Conservation (phyloP, 2,329 filamentous ascomycete species). For the Aureobasidium sp. region DNA sequence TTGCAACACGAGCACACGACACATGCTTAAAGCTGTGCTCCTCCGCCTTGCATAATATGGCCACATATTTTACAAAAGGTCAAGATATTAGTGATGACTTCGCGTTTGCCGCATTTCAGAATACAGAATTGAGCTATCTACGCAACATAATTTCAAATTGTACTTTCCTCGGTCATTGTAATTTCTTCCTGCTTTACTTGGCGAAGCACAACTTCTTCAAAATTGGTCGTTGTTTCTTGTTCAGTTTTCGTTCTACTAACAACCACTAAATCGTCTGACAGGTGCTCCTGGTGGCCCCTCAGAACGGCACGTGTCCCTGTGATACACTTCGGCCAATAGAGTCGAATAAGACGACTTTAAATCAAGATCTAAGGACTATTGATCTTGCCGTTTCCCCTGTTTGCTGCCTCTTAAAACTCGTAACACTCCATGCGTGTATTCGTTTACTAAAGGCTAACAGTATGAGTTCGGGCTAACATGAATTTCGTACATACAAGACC, state of each 20-base stretch:
- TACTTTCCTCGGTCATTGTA: background rate
- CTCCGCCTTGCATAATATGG: too few relatives aligned
- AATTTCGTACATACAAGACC: background rate
- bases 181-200: background rate
- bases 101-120: background rate
- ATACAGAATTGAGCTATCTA: background rate
- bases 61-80: too few relatives aligned
- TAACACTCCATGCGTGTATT: too few relatives aligned
- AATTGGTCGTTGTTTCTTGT: background rate
- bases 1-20: too few relatives aligned
- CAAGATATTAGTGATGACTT: too few relatives aligned
- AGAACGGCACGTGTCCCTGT: background rate
- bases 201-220: too few relatives aligned
- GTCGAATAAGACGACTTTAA: background rate
- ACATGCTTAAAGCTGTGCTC: too few relatives aligned
- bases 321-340: background rate
- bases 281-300: background rate
- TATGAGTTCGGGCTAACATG: background rate
- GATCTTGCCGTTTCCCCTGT: background rate
- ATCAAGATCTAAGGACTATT: background rate
- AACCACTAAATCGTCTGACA: too few relatives aligned
- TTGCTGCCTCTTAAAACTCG: background rate
- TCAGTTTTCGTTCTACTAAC: background rate
- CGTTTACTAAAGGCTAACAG: background rate
- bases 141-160: background rate